A percentile compares a stretch with the other conserved stretches of the same genome.
Conservation (phyloP, 805 yeast species). For the Saccharomycopsis vini region DNA sequence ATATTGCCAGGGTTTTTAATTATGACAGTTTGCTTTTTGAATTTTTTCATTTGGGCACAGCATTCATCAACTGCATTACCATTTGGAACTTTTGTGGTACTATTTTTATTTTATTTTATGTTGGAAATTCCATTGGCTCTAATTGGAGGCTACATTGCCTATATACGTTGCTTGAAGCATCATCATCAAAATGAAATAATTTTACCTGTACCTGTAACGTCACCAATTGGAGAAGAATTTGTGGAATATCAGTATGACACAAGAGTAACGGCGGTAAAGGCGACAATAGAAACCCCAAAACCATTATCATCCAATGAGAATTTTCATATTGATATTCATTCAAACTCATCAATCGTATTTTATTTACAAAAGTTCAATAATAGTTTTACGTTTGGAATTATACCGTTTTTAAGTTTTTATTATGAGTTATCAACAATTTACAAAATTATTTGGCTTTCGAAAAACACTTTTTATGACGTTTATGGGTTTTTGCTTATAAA, state of each 20-base stretch:
- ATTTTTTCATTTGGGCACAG: constrained; percentile 66
- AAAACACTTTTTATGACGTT: constrained; percentile 68
- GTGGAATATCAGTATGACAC: constrained; percentile 6
- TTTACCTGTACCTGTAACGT: constrained; percentile 24
- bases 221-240: constrained; percentile 22
- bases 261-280: neutral
- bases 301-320: neutral
- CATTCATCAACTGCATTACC: constrained; percentile 73
- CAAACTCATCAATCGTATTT: neutral
- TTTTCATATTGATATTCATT: neutral
- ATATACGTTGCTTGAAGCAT: constrained; percentile 22
- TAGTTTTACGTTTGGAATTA: constrained; percentile 49
- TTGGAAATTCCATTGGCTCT: constrained; percentile 70
- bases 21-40: constrained; percentile 44
- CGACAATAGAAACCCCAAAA: no score
- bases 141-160: constrained; percentile 56
- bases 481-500: constrained; percentile 70
- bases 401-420: constrained; percentile 75
- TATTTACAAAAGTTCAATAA: constrained; percentile 20
- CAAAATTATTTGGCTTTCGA: constrained; percentile 72
- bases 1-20: constrained; percentile 40
- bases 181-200: constrained; percentile 4
- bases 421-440: constrained; percentile 68
- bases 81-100: constrained; percentile 58
- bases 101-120: constrained; percentile 50